These are phyloP conservation scores for Candida tropicalis DNA, from an alignment of 1,139 yeast genomes.

Conservation along the genomic window DNA sequence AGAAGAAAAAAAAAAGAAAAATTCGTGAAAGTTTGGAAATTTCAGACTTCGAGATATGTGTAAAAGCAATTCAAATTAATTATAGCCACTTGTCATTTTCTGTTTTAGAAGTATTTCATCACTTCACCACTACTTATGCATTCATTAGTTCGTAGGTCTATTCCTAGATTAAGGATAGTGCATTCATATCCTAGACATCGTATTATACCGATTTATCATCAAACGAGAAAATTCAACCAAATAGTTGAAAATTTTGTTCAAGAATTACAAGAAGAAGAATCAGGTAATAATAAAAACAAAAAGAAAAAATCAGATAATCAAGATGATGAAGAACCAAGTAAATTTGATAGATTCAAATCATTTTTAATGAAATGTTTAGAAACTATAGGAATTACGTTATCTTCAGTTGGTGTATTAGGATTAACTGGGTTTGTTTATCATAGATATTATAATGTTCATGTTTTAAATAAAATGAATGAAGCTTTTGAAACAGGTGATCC, in stretches of 20 bases:
- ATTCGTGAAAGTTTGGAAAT: constrained; percentile 3
- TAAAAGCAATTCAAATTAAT: too few species aligned
- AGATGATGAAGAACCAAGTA: constrained; percentile 14
- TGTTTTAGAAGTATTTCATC: too few species aligned
- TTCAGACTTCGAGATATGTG: constrained; percentile 3
- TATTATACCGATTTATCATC: neutral
- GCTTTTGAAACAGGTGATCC: constrained; percentile 76
- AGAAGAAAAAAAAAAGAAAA: neutral
- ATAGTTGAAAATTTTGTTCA: constrained; percentile 22
- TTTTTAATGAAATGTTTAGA: constrained; percentile 61
- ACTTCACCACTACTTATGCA: too few species aligned
- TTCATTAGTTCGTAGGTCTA: constrained; percentile 5
- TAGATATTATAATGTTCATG: constrained; percentile 59
- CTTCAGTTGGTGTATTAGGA: constrained; percentile 72
- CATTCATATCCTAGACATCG: neutral
- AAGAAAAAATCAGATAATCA: constrained; percentile 14
- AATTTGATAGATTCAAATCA: constrained; percentile 18
- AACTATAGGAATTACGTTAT: constrained; percentile 73
- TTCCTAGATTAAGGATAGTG: constrained; percentile 2
- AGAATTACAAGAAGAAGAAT: constrained; percentile 19
- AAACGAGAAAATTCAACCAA: constrained; percentile 16
- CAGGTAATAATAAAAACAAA: constrained; percentile 18
- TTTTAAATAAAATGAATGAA: constrained; percentile 60
- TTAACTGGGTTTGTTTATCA: constrained; percentile 75
- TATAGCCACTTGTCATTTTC: too few species aligned